A percentile compares a stretch with the other conserved stretches of the same genome.
These are phyloP conservation scores for Gossypium gossypioides DNA, from an alignment of 441 rosid species.

Conservation along the genomic window DNA sequence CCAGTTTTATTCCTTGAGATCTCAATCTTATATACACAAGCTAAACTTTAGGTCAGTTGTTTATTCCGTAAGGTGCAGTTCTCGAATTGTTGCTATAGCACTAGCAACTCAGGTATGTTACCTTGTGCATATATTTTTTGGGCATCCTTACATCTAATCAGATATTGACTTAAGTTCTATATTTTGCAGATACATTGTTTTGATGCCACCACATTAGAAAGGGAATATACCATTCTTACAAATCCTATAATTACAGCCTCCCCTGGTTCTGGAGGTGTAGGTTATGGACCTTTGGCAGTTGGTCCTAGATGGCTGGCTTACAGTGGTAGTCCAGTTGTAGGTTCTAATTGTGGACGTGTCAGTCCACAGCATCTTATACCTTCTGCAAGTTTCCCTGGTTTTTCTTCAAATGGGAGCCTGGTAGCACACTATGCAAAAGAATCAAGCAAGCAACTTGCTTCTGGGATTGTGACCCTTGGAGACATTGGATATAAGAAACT, in stretches of 20 bases:
- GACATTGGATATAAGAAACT: conserved; percentile 70
- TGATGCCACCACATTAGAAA: conserved; percentile 53
- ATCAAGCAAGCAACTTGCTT: conserved; percentile 80
- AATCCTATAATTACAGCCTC: conserved; percentile 40
- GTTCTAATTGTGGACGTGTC: conserved; percentile 41
- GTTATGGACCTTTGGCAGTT: conserved; percentile 88
- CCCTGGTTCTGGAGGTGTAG: conserved; percentile 52
- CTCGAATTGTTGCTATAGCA: conserved; percentile 78
- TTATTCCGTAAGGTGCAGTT: conserved; percentile 74
- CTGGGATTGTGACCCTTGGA: conserved; percentile 73
- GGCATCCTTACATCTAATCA: background rate
- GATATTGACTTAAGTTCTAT: conserved; percentile 13
- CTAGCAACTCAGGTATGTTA: conserved; percentile 63
- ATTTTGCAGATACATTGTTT: conserved; percentile 79
- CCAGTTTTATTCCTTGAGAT: conserved; percentile 63
- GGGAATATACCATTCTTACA: conserved; percentile 49
- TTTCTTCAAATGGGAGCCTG: conserved; percentile 44
- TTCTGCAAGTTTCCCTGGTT: conserved; percentile 46
- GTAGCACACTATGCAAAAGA: conserved; percentile 77
- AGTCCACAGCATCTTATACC: conserved; percentile 56
- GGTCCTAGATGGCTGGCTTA: conserved; percentile 95
- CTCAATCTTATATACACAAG: conserved; percentile 61
- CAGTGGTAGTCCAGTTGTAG: conserved; percentile 58
- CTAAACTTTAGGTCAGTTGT: conserved; percentile 62
- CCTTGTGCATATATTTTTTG: background rate